Percentiles rank a stretch among this genome's conserved stretches.
phyloP scores from a whole-genome alignment of 177 flowering plant species.

The Vitis hybrid region DNA sequence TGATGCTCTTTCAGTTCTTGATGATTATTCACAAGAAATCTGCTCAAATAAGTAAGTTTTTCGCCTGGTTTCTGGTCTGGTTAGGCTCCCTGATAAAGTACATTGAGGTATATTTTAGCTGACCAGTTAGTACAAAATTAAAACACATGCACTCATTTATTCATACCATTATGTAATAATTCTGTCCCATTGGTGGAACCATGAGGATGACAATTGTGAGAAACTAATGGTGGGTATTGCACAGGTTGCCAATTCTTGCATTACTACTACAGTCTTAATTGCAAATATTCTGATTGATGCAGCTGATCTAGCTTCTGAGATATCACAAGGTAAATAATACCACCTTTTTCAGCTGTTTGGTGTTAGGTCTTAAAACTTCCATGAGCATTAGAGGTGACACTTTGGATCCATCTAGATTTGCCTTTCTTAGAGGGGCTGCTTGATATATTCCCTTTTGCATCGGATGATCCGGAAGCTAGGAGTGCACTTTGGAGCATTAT shows the following conservation, averaged over 20 bases:
- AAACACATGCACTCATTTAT: background rate
- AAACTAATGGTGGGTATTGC: no score
- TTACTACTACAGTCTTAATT: constrained; percentile 68
- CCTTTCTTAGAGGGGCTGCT: constrained; percentile 68
- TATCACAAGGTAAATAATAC: constrained; percentile 60
- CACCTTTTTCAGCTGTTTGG: background rate
- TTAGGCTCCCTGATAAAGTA: constrained; percentile 71
- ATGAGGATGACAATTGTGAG: no score
- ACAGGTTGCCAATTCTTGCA: constrained; percentile 76
- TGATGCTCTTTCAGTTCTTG: constrained; percentile 73
- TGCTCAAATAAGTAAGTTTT: constrained; percentile 64
- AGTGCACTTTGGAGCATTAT: constrained; percentile 82
- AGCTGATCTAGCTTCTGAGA: constrained; percentile 44
- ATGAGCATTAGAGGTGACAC: constrained; percentile 15
- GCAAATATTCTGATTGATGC: constrained; percentile 83
- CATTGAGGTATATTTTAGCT: constrained; percentile 53
- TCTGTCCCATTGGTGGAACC: background rate
- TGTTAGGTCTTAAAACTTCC: background rate
- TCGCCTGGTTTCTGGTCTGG: constrained; percentile 43
- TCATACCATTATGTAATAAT: no score
- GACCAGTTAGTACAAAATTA: background rate
- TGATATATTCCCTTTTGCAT: constrained; percentile 66
- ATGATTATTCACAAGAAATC: constrained; percentile 55
- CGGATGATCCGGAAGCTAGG: constrained; percentile 75
- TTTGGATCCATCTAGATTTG: constrained; percentile 49